These are phyloP conservation scores for Myxozyma sirexii DNA, from an alignment of 805 yeast genomes.

Conservation along the genomic window DNA sequence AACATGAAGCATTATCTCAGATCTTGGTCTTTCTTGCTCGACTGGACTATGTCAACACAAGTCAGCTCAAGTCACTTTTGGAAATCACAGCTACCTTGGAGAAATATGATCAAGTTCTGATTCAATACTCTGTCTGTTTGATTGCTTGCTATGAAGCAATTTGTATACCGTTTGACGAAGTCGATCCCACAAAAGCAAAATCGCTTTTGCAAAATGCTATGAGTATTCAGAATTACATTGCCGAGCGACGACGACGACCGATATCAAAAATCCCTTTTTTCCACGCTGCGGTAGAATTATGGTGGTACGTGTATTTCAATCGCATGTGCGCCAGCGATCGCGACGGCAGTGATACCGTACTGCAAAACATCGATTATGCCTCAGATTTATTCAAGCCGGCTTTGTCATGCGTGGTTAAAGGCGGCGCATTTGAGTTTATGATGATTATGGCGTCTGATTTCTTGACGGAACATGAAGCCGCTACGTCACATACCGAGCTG, in stretches of 20 bases:
- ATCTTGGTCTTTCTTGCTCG: conserved; percentile 55
- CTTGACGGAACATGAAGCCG: conserved; percentile 14
- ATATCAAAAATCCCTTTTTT: conserved; percentile 25
- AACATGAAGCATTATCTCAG: conserved; percentile 74
- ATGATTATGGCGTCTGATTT: conserved; percentile 44
- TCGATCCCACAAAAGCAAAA: neutral
- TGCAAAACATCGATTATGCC: conserved; percentile 29
- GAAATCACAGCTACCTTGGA: conserved; percentile 53
- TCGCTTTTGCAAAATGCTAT: conserved; percentile 21
- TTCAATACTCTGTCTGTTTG: conserved; percentile 61
- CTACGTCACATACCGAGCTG: conserved; percentile 36
- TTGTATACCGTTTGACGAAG: conserved; percentile 10
- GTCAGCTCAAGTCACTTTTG: conserved; percentile 48
- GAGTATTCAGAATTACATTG: conserved; percentile 13
- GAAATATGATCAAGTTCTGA: conserved; percentile 63
- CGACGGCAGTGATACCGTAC: conserved; percentile 1
- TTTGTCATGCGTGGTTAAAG: conserved; percentile 39
- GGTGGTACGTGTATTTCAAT: conserved; percentile 35
- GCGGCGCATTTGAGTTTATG: conserved; percentile 46
- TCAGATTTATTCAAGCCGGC: conserved; percentile 37
- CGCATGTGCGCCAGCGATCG: conserved; percentile 34
- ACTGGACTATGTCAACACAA: conserved; percentile 40
- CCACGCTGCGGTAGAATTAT: conserved; percentile 30
- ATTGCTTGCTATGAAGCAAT: conserved; percentile 20
- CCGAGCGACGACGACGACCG: conserved; percentile 13